phyloP scores from a whole-genome alignment of 805 yeast species.

The Candida cerambycidarum region DNA sequence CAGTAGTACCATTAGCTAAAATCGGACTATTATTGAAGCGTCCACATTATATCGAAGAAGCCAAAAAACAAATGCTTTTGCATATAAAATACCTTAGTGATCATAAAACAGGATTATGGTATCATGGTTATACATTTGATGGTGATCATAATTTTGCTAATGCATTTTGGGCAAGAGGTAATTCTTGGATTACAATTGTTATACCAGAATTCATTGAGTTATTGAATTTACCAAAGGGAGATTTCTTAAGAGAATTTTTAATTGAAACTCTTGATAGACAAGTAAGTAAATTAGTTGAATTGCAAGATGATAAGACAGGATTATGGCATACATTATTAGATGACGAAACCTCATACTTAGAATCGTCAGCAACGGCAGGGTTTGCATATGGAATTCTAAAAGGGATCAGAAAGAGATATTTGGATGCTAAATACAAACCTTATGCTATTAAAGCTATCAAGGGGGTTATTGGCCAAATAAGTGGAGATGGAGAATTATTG shows the following conservation, averaged over 20 bases:
- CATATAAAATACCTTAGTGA: conserved; percentile 32
- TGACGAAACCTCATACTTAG: conserved; percentile 27
- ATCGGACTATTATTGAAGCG: conserved; percentile 27
- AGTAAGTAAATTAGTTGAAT: conserved; percentile 23
- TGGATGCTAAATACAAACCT: conserved; percentile 21
- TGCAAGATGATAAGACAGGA: conserved; percentile 28
- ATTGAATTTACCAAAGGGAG: conserved; percentile 25
- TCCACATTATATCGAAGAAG: conserved; percentile 33
- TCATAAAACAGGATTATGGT: conserved; percentile 30
- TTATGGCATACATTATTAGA: conserved; percentile 35
- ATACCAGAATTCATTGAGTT: conserved; percentile 36
- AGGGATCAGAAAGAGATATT: conserved; percentile 26
- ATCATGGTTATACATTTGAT: conserved; percentile 32
- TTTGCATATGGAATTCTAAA: conserved; percentile 37
- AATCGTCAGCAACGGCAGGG: conserved; percentile 36
- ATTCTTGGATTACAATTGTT: conserved; percentile 36
- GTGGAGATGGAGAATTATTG: conserved; percentile 29
- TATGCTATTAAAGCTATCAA: conserved; percentile 30
- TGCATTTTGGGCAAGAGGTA: conserved; percentile 39
- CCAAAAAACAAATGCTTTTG: conserved; percentile 31
- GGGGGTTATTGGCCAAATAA: conserved; percentile 28
- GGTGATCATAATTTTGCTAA: conserved; percentile 24
- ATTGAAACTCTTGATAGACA: conserved; percentile 30
- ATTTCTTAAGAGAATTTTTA: conserved; percentile 25
- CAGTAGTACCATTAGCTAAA: conserved; percentile 36